Evolutionary conservation across 495 filamentous ascomycete genomes (phyloP), one percentile per base, ranked within the genome.

Genomic region (Hapsidospora chrysogenum): DNA sequence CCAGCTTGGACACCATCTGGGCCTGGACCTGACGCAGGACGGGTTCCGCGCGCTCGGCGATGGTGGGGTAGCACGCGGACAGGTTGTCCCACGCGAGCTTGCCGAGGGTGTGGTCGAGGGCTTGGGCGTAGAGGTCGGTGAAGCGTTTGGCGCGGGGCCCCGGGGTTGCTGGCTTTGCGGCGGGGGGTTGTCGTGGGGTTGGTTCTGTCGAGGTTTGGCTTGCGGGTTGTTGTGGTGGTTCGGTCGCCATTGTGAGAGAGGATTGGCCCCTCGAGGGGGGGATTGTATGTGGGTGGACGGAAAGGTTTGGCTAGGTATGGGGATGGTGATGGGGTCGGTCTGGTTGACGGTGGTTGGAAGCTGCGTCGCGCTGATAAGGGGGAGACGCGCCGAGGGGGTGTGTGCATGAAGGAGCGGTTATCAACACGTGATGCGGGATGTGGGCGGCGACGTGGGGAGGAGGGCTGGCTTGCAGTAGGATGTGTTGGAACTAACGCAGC

Each of bases 1-100:
- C 72, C 35, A 85, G 52, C 45, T 74, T 62, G 33, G 67, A 69
- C 26, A 80, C 72, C 58, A 87, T 66, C 54, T 77, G 72, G 43
- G 63, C 52, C 69, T 81, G 82, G 32, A 84, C 70, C 15, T 60
- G 64, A 48, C 69, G 64, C 40, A 92, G 45, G 15, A 70, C 68
- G 3, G 67, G 75, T 1, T 81, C 76, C 19, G 77, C 78, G 44
- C 77, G 56, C 40, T 59, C 56, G 15, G 85, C 78, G 6, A 84
- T 68, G 2, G 82, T 86, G 0, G 89, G 89, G 53, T 92, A 97
- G 52, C 89, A 97, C 15, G 76, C 62, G 0, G 76, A 66, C 49
- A 97, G 94, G 48, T 84, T 85, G 31, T 65, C 62, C 51, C 78
- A 82, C 23, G 66, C 74, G 52, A 83, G 74, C 41, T 79, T 77